Evolutionary conservation across 352 stramenopile genomes (phyloP), one percentile per base, ranked within the genome.

Genomic region (Phytophthora tentaculata): DNA sequence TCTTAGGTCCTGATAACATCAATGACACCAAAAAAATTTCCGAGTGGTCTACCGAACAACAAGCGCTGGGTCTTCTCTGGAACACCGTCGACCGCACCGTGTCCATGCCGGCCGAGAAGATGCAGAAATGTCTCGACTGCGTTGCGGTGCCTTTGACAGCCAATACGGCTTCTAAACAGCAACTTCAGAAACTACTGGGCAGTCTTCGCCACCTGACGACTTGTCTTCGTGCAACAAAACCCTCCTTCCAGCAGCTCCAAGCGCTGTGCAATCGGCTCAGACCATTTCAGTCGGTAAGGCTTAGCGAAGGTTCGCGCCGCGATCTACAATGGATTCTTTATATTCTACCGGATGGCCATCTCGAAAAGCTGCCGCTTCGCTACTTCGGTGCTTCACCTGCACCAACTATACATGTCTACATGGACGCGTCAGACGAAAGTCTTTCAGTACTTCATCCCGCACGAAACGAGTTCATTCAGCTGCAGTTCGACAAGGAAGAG

Each of bases 11-110:
- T 2, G 23, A 58, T 6, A 64, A 58, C 3, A 63, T 81, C 19
- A 81, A 81, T 28, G 69, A 77, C 22, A n/a, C 58, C n/a, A n/a
- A n/a, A n/a, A n/a, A 3, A 81, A 72, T 14, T 72, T 77, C 73
- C 0, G 2, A 3, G 0, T 81, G 69, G 73, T 19, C 16, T 0
- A 69, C 35, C 0, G 13, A 59, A 13, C 32, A 69, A 0, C n/a
- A 55, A 22, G 66, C 56, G 0, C 55, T 81, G 0, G 61, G 58
- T 1, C 48, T 75, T 0, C 23, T 61, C 2, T 73, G 50, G 39
- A 58, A 73, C 24, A 69, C 62, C 0, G 9, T 20, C 4, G n/a
- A 43, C 19, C 54, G 35, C 2, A 67, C 60, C 0, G 60, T 67
- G 29, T 62, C 65, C 6, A 72, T 74, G 51, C 61, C 61, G 1